Evolutionary conservation across 306 rosid species (phyloP).

Genomic region (Oxytropis ochrocephala): DNA sequence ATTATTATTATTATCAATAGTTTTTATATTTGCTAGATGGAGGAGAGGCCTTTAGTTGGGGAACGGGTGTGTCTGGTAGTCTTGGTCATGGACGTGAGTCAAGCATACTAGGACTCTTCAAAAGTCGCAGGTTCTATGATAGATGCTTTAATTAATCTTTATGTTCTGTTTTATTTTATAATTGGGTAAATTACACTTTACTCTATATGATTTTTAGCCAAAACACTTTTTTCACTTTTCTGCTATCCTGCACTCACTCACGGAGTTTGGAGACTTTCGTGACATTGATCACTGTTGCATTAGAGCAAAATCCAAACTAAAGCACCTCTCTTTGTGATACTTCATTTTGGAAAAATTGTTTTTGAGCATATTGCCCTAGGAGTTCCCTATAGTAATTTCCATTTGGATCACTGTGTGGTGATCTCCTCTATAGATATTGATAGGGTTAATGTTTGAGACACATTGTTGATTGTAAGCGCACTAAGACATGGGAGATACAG

Average conservation of each 20-base stretch:
- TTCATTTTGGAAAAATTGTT: not conserved
- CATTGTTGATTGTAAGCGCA: not conserved
- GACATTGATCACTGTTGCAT: no score
- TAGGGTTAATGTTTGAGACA: not conserved
- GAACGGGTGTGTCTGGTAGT: slow-evolving; percentile 79
- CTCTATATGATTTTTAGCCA: not conserved
- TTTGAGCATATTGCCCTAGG: not conserved
- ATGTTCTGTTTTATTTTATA: not conserved
- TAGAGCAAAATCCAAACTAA: no score
- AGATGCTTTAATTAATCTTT: not conserved
- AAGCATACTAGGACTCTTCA: slow-evolving; percentile 59
- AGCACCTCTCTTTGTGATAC: not conserved
- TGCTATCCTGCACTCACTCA: no score
- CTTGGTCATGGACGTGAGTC: slow-evolving; percentile 88
- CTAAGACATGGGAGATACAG: no score
- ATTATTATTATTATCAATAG: not conserved
- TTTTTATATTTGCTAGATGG: slow-evolving; percentile 46
- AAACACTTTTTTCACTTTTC: not conserved
- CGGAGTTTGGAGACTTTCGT: no score
- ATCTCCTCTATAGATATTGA: not conserved
- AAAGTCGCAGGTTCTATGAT: slow-evolving; percentile 48
- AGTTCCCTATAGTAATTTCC: not conserved
- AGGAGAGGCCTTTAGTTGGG: slow-evolving; percentile 92
- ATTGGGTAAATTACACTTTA: not conserved
- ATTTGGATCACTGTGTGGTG: not conserved